phyloP scores from a whole-genome alignment of 1,284 basidiomycete genomes.

The Cutaneotrichosporon sp. region DNA sequence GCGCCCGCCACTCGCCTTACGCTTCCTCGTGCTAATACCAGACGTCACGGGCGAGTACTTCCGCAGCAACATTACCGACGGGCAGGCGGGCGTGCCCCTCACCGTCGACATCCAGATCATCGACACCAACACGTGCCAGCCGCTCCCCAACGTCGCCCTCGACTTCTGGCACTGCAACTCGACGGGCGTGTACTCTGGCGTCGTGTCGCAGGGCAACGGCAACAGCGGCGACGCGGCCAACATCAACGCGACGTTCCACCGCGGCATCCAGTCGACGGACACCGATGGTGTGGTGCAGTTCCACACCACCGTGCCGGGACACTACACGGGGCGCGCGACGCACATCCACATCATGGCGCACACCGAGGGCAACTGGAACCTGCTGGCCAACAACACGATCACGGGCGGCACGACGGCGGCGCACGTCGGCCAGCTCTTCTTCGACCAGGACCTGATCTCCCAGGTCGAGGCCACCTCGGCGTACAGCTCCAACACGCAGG shows the following conservation, averaged over 20 bases:
- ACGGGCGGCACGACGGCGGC: slow-evolving; percentile 41
- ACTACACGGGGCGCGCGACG: slow-evolving; percentile 46
- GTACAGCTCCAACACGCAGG: slow-evolving; percentile 47
- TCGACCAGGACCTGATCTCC: slow-evolving; percentile 54
- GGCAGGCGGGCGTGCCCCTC: slow-evolving; percentile 59
- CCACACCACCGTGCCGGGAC: slow-evolving; percentile 70
- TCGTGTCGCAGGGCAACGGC: slow-evolving; percentile 48
- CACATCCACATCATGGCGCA: slow-evolving; percentile 33
- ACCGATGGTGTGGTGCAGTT: slow-evolving; percentile 67
- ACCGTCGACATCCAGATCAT: slow-evolving; percentile 52
- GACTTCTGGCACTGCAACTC: slow-evolving; percentile 67
- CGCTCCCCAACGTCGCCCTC: slow-evolving; percentile 66
- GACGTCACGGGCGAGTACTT: slow-evolving; percentile 42
- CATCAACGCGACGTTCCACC: slow-evolving; percentile 59
- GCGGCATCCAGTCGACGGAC: slow-evolving; percentile 69
- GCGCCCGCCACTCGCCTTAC: no score
- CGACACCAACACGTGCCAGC: slow-evolving; percentile 70
- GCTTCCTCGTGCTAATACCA: slow-evolving; percentile 1
- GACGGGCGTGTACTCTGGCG: slow-evolving; percentile 56
- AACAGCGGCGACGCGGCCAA: slow-evolving; percentile 50
- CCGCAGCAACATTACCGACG: slow-evolving; percentile 59
- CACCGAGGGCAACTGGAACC: slow-evolving; percentile 17
- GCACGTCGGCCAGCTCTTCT: slow-evolving; percentile 57
- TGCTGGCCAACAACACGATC: slow-evolving; percentile 41
- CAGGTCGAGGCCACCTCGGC: slow-evolving; percentile 50